Base-by-base conservation (phyloP, 1,284 basidiomycete species). In the Ustilago loliicola region DNA sequence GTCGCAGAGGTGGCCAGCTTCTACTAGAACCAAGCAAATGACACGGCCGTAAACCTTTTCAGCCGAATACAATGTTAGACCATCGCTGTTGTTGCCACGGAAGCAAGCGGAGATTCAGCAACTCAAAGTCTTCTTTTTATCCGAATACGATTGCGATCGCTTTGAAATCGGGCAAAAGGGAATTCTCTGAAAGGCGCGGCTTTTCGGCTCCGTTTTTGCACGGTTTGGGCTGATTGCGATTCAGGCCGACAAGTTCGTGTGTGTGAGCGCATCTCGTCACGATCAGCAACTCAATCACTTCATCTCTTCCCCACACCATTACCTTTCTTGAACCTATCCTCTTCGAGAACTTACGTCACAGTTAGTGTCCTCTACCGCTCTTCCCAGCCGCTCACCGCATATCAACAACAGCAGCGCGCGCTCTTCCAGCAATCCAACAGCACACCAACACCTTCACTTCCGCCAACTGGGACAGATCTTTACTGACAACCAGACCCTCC, bases 301-400 rank as follows among this genome's bases (percentile, higher is more conserved):
- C 52, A 40, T 38, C 61, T 15, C 40, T 32, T 36, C 40, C 38
- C 47, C 40, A 50, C 60, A 62, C 71, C 58, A 68, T 50, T 58
- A 64, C 34, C n/a, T 45, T 61, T 50, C 58, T 67, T 57, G 56
- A 60, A 67, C 53, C 36, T 51, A 8, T 27, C n/a, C 10, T 30
- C 29, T 61, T 60, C 48, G 52, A 57, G 47, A 61, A 73, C 27
- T 13, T 32, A 61, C 58, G 40, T 59, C 61, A 73, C 54, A 48
- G 71, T 73, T 34, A 29, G 71, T 73, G 50, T 61, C 61, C n/a
- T 5, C 21, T 30, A 51, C 11, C 53, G 10, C 9, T 36, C 52
- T 19, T 21, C 21, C 25, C 29, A n/a, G 2, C 21, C 9, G 8
- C 15, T 8, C 54, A 56, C 48, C 15, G n/a, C 17, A 3, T 13